These are phyloP conservation scores for Entomophthora muscae DNA, from an alignment of 371 early-diverging fungal species.

Conservation along the genomic window DNA sequence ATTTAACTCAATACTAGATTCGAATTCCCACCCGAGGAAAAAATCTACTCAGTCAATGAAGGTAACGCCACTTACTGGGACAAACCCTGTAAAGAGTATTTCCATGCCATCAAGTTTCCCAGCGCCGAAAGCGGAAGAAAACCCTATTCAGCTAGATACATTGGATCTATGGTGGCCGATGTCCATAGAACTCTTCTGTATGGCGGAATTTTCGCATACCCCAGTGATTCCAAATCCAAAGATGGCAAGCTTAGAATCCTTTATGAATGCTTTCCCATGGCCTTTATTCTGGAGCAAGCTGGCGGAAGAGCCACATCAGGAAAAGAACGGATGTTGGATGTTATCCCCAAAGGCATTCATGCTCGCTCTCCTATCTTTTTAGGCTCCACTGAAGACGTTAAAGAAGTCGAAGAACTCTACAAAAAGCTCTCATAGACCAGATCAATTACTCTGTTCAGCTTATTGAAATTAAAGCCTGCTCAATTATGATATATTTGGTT, in stretches of 20 bases:
- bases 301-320: constrained; percentile 89
- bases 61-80: constrained; percentile 91
- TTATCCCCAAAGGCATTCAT: constrained; percentile 77
- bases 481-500: no score
- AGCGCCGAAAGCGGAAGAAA: constrained; percentile 43
- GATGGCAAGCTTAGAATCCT: constrained; percentile 87
- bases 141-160: constrained; percentile 91
- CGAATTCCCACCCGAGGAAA: constrained; percentile 67
- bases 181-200: constrained; percentile 94
- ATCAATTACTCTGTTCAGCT: no score
- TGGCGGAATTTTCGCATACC: constrained; percentile 77
- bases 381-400: constrained; percentile 81
- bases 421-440: constrained; percentile 9
- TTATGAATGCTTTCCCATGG: constrained; percentile 98
- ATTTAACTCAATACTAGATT: constrained; percentile 24
- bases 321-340: constrained; percentile 58
- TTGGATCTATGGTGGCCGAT: constrained; percentile 97
- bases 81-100: constrained; percentile 70
- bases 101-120: constrained; percentile 64
- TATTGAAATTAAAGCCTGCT: no score
- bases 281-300: constrained; percentile 83
- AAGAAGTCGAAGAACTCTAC: constrained; percentile 45
- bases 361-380: constrained; percentile 83
- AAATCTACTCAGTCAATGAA: constrained; percentile 96
- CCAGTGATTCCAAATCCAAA: constrained; percentile 71